These are phyloP conservation scores for Sporothrix protearum DNA, from an alignment of 2,329 filamentous ascomycete species.

Conservation along the genomic window DNA sequence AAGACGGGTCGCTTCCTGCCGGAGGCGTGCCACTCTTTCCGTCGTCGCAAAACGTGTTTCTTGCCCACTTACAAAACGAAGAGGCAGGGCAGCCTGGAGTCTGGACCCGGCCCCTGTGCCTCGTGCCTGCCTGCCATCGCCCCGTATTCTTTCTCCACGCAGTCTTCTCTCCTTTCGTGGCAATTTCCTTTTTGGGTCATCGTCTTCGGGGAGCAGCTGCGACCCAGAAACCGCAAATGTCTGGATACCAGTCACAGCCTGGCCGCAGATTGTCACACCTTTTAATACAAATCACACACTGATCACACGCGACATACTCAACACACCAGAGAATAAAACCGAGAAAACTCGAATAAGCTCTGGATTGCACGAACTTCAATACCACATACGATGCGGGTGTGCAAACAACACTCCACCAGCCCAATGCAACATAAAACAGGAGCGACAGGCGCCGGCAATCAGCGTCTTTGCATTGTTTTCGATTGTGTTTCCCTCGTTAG, in stretches of 20 bases:
- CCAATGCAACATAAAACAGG: not conserved
- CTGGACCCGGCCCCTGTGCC: not conserved
- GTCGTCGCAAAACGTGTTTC: not conserved
- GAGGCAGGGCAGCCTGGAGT: not conserved
- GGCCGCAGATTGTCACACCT: not conserved
- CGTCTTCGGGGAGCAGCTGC: not conserved
- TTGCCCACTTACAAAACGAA: not conserved
- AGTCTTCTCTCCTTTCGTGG: not conserved
- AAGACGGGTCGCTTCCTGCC: conserved; percentile 14
- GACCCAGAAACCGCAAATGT: conserved; percentile 7
- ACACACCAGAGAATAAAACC: not conserved
- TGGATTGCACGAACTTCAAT: not conserved
- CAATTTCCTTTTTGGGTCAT: not conserved
- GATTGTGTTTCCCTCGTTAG: too few species aligned
- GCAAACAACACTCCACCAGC: not conserved
- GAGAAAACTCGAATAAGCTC: not conserved
- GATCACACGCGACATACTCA: not conserved
- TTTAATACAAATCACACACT: not conserved
- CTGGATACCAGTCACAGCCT: conserved; percentile 3
- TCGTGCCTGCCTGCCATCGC: not conserved
- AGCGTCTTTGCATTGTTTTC: not conserved
- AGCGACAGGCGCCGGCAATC: not conserved
- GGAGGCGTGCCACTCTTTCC: conserved; percentile 5
- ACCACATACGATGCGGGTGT: not conserved
- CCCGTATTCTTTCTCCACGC: not conserved